These are phyloP conservation scores for Penicillium psychrofluorescens DNA, from an alignment of 495 filamentous ascomycete species.

Conservation along the genomic window DNA sequence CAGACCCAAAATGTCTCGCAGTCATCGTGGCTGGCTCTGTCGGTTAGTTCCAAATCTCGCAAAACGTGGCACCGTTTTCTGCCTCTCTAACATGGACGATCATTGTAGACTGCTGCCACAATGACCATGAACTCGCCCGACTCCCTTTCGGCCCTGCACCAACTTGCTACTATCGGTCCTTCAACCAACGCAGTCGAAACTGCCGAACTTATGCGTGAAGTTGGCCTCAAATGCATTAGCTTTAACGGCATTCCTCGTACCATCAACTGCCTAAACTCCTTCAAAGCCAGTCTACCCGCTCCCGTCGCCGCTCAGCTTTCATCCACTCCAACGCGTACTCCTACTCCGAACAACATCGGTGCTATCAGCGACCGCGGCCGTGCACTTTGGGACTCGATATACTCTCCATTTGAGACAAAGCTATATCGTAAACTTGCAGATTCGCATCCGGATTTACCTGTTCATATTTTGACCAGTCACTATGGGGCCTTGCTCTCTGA, in stretches of 20 bases:
- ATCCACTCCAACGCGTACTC: slow-evolving; percentile 10
- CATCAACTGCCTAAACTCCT: slow-evolving; percentile 69
- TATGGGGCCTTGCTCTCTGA: slow-evolving; percentile 66
- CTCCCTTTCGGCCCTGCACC: slow-evolving; percentile 48
- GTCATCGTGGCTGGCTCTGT: slow-evolving; percentile 58
- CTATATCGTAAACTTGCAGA: slow-evolving; percentile 57
- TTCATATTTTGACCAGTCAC: slow-evolving; percentile 63
- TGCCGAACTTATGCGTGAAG: slow-evolving; percentile 70
- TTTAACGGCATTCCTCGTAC: slow-evolving; percentile 80
- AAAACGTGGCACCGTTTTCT: slow-evolving; percentile 3
- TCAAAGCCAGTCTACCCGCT: slow-evolving; percentile 48
- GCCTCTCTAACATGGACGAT: background rate
- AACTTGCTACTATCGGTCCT: slow-evolving; percentile 36
- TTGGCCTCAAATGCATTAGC: slow-evolving; percentile 74
- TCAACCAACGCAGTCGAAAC: slow-evolving; percentile 37
- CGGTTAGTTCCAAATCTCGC: slow-evolving; percentile 31
- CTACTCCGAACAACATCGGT: slow-evolving; percentile 37
- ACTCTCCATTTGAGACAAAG: slow-evolving; percentile 62
- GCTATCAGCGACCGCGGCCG: slow-evolving; percentile 48
- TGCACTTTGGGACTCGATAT: slow-evolving; percentile 63
- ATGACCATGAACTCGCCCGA: slow-evolving; percentile 70
- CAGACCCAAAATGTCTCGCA: slow-evolving; percentile 45
- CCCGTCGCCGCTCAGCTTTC: slow-evolving; percentile 11
- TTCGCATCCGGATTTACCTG: slow-evolving; percentile 69
- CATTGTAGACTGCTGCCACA: slow-evolving; percentile 55